A percentile compares a stretch with the other conserved stretches of the same genome.
phyloP scores from a whole-genome alignment of 768 basidiomycete species.

The Rhodotorula babjevae region DNA sequence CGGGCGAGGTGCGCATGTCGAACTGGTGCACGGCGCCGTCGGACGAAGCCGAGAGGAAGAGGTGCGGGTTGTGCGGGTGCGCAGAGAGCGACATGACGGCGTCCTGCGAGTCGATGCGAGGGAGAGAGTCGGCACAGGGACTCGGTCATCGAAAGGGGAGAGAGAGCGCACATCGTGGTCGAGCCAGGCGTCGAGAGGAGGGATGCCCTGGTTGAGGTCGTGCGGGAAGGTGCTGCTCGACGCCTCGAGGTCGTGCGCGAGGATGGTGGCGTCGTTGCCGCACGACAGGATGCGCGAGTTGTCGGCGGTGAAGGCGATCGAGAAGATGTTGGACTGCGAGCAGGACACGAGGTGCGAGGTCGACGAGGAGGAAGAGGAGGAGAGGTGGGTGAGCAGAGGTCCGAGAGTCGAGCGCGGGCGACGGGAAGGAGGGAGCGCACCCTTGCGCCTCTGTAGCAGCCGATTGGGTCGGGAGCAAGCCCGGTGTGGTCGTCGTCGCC shows the following conservation, averaged over 20 bases:
- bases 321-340: constrained; percentile 27
- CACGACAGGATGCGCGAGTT: not conserved
- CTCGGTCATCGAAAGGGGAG: not conserved
- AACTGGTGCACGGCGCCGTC: constrained; percentile 22
- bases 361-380: too few species aligned
- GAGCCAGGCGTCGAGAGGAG: constrained; percentile 8
- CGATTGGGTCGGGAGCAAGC: not conserved
- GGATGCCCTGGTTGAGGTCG: not conserved
- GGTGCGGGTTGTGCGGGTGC: constrained; percentile 20
- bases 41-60: constrained; percentile 28
- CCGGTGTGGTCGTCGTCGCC: not conserved
- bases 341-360: too few species aligned
- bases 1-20: constrained; percentile 15
- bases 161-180: constrained; percentile 19
- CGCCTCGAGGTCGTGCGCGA: constrained; percentile 34
- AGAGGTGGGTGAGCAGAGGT: not conserved
- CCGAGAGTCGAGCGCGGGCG: too few species aligned
- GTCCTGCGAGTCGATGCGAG: too few species aligned
- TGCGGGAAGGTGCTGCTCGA: not conserved
- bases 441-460: constrained; percentile 15
- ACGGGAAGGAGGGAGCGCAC: not conserved
- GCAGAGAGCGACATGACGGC: constrained; percentile 9
- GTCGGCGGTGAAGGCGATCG: not conserved
- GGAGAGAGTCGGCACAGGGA: too few species aligned
- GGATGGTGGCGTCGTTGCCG: constrained; percentile 24